Percentiles rank a stretch among this genome's conserved stretches.
phyloP scores from a whole-genome alignment of 1,284 basidiomycete genomes.

The Tremellales sp. region DNA sequence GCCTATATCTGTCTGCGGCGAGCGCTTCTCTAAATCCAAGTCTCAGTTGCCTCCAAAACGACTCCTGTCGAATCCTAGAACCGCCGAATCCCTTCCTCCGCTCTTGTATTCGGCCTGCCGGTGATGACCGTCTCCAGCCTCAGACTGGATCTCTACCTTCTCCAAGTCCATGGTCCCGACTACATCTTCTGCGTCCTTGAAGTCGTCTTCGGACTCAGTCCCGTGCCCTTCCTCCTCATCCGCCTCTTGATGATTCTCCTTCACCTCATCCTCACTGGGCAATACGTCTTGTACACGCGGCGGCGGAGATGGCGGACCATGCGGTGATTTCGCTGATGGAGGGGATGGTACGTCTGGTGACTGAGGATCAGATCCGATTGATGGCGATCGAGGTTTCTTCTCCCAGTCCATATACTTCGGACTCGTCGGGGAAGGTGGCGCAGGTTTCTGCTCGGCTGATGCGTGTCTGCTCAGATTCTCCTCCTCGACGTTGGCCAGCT shows the following conservation, averaged over 20 bases:
- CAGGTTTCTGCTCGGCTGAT: background rate
- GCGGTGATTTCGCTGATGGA: background rate
- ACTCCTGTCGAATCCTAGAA: background rate
- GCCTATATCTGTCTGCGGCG: too few relatives aligned
- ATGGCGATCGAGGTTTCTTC: too few relatives aligned
- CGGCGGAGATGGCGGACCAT: background rate
- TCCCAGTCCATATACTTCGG: background rate
- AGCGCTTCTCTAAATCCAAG: too few relatives aligned
- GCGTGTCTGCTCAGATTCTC: background rate
- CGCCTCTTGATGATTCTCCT: conserved; percentile 12
- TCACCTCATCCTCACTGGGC: background rate
- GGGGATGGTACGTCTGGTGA: background rate
- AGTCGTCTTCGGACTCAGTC: conserved; percentile 4
- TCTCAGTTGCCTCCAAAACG: background rate
- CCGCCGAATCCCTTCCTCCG: background rate
- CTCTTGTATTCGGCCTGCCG: background rate
- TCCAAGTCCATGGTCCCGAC: background rate
- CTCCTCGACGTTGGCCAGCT: background rate
- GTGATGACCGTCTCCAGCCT: background rate
- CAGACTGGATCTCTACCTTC: background rate
- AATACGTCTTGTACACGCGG: background rate
- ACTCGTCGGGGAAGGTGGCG: background rate
- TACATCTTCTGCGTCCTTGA: conserved; percentile 2
- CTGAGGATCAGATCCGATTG: background rate
- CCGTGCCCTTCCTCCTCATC: conserved; percentile 26